Base-by-base conservation (phyloP, 2,329 filamentous ascomycete genomes). In the Talaromyces sp. region DNA sequence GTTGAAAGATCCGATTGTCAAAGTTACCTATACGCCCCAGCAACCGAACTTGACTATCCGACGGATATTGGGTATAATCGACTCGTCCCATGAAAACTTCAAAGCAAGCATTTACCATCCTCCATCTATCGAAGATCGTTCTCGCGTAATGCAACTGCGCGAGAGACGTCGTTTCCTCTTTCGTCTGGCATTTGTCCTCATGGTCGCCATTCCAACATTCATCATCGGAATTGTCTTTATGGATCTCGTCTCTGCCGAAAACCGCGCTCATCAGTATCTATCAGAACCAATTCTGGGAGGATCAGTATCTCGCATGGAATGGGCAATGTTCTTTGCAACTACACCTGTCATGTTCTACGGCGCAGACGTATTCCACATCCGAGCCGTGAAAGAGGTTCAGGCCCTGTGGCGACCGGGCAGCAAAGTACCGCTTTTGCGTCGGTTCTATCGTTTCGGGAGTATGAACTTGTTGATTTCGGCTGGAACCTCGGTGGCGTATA, bases 381-480 rank as follows among this genome's bases (percentile, higher is more conserved):
- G 91, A 47, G 90, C 92, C 0, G 74, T 93, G 69, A 95, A 93
- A 74, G 93, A 97, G 71, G 80, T 97, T 13, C 83, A 83, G 67
- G 84, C 88, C 0, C 82, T 97, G 68, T 97, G 93, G 93, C 85
- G 90, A 24, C 87, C 81, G 2, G 86, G 87, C 33, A 96, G 92
- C 73, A 86, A 85, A 43, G 89, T 89, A 0, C 90, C 92, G 0
- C 75, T 96, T 3, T 71, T 91, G 16, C 86, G 89, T 70, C 84
- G 93, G 14, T 93, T 97, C 73, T 92, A 93, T 75, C 88, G 90
- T n/a, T 97, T 97, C 72, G 93, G 93, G 9, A 97, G 93, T 80
- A 97, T 97, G 93, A 96, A 96, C 74, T 90, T 96, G 81, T 85
- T 97, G 66, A 93, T 97, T 78, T 95, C 90, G 8, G 84, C 96